Conservation (phyloP, 805 yeast species). For the Millerozyma miso region DNA sequence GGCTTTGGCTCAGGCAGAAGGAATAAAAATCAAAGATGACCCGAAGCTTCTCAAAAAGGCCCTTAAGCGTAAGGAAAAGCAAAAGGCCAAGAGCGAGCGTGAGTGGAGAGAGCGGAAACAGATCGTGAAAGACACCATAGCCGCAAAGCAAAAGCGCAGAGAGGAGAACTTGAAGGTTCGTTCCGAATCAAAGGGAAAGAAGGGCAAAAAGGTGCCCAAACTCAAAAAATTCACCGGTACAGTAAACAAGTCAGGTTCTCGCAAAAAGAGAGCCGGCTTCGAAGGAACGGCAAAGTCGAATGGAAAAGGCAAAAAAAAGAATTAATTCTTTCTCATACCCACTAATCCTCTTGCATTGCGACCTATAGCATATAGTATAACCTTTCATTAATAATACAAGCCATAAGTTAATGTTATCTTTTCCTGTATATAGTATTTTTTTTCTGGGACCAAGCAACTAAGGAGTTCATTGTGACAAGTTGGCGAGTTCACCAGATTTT, state of each 20-base stretch:
- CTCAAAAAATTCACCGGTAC: constrained; percentile 62
- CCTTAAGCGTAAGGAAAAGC: constrained; percentile 73
- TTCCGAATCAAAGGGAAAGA: constrained; percentile 79
- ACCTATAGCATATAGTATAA: no score
- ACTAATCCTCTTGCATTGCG: no score
- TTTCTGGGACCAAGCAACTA: background rate
- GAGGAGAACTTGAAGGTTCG: constrained; percentile 87
- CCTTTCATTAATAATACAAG: no score
- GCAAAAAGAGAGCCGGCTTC: constrained; percentile 73
- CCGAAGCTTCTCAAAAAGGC: constrained; percentile 85
- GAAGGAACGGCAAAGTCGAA: constrained; percentile 64
- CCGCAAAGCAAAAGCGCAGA: constrained; percentile 78
- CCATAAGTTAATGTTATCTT: no score
- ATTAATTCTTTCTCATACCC: no score
- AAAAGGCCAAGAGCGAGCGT: constrained; percentile 78
- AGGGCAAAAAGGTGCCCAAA: constrained; percentile 68
- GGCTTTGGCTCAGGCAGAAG: constrained; percentile 83
- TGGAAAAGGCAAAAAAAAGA: constrained; percentile 22
- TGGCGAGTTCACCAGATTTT: background rate
- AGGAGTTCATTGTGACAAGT: background rate
- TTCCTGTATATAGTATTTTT: background rate
- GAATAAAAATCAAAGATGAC: constrained; percentile 83
- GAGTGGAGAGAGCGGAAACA: constrained; percentile 93
- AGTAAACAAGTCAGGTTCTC: constrained; percentile 34
- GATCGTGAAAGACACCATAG: constrained; percentile 67